Evolutionary conservation across 2,329 filamentous ascomycete genomes (phyloP), one percentile per base, ranked within the genome.

Genomic region (Chaetomium olivaceum): DNA sequence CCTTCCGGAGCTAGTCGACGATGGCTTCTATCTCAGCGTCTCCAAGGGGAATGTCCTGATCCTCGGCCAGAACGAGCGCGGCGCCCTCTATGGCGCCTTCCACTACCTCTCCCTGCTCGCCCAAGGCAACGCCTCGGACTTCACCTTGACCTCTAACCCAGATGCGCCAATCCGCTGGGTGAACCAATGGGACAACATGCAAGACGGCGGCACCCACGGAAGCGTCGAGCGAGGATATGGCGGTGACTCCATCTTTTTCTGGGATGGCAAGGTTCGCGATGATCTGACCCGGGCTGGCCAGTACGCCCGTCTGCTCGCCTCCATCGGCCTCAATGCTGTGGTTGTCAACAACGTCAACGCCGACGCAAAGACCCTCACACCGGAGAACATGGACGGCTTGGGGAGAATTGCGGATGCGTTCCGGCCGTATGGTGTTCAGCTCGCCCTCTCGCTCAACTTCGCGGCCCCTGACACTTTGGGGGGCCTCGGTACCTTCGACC

Each of bases 281-380:
- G 83, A 91, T 67, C 78, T 89, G 21, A 86, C 83, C 1, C 84
- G 88, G 0, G 85, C 83, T 0, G 77, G 80, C 5, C 80, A 89
- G 68, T 91, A 90, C 68, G 89, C 86, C 1, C 87, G 89, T 1
- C 80, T 91, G 3, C 77, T 91, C 16, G 84, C 89, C 2, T 91
- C 89, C 0, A 82, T 91, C 36, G 79, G 87, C 16, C 76, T 91
- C 69, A 91, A 91, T 68, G 89, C 81, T 0, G 80, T 90, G 11
- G 77, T 91, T 3, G 80, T 90, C 71, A 91, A 91, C 77, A 91
- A 91, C 65, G 89, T 91, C 72, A 91, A 91, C 70, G 88, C 89
- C 4, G 87, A 91, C 70, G 79, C 83, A 2, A 80, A 79, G 0
- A 77, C 89, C 0, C 77, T 91, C 11, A 86, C 76, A 4, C 71